Percentiles rank a stretch among this genome's conserved stretches.
Evolutionary conservation across 179 eudicot genomes (phyloP).

Genomic region (Patellifolia procumbens): DNA sequence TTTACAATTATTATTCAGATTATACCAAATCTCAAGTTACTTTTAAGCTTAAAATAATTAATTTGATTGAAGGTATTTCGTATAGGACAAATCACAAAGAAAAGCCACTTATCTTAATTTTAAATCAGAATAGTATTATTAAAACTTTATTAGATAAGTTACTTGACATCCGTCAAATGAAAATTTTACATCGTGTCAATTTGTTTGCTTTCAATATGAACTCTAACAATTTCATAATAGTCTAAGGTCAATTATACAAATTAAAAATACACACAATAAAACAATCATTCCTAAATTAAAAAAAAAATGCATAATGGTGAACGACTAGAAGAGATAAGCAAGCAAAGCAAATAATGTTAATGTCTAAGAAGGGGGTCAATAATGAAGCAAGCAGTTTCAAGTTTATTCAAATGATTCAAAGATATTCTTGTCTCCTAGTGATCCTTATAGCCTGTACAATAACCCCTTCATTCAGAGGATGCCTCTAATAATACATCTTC

Average conservation of each 20-base stretch:
- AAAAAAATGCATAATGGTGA: background rate
- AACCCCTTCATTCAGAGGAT: conserved; percentile 20
- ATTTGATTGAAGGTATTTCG: too few species aligned
- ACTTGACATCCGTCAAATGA: too few species aligned
- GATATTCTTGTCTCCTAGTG: conserved; percentile 34
- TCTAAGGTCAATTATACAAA: background rate
- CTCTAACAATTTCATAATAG: too few species aligned
- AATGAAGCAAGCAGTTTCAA: conserved; percentile 24
- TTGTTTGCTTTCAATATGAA: too few species aligned
- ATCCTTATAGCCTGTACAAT: conserved; percentile 32
- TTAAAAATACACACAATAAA: background rate
- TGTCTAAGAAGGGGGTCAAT: conserved; percentile 9
- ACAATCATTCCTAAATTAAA: background rate
- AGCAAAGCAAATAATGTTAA: conserved; percentile 22
- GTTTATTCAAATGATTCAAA: conserved; percentile 23
- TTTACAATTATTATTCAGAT: too few species aligned
- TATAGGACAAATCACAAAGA: too few species aligned
- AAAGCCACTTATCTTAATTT: too few species aligned
- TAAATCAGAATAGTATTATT: too few species aligned
- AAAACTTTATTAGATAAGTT: too few species aligned
- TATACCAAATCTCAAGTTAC: too few species aligned
- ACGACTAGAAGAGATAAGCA: conserved; percentile 14
- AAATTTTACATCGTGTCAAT: too few species aligned
- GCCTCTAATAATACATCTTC: conserved; percentile 16
- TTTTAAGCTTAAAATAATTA: too few species aligned